A percentile compares a stretch with the other conserved stretches of the same genome.
Evolutionary conservation across 371 early-diverging fungal species (phyloP).

Genomic region (Quaeritorhiza haematococci): DNA sequence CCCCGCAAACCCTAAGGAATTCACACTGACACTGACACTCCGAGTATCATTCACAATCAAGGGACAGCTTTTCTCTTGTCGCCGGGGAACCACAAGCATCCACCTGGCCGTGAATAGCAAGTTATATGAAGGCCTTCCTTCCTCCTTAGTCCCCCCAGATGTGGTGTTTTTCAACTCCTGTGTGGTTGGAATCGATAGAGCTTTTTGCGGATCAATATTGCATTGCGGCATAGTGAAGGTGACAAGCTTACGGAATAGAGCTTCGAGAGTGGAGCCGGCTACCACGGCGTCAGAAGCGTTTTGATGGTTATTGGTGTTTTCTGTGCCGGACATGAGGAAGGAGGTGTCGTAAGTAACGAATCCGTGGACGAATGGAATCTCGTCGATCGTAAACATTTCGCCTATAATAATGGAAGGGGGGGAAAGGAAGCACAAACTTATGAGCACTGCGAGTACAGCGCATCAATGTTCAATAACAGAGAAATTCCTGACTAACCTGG

Average conservation of each 20-base stretch:
- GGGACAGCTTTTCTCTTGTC: conserved; percentile 35
- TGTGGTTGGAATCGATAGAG: too few relatives aligned
- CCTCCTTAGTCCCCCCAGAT: not conserved
- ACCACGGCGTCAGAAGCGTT: conserved; percentile 3
- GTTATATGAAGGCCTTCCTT: conserved; percentile 48
- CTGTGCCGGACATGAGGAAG: too few relatives aligned
- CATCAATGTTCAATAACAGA: too few relatives aligned
- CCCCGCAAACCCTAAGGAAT: conserved; percentile 70
- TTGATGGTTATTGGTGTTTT: too few relatives aligned
- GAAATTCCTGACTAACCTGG: too few relatives aligned
- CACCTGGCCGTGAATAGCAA: conserved; percentile 62
- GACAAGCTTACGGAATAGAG: not conserved
- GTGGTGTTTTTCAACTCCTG: not conserved
- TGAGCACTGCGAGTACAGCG: too few relatives aligned
- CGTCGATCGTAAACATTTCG: conserved; percentile 2
- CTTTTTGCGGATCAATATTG: too few relatives aligned
- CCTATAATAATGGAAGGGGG: not conserved
- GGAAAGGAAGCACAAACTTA: too few relatives aligned
- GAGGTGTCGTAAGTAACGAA: too few relatives aligned
- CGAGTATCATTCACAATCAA: conserved; percentile 18
- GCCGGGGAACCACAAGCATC: conserved; percentile 67
- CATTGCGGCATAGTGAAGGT: too few relatives aligned
- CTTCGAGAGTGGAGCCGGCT: not conserved
- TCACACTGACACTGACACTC: conserved; percentile 42
- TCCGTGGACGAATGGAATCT: conserved; percentile 18